These are phyloP conservation scores for Apiospora hydei DNA, from an alignment of 2,329 filamentous ascomycete genomes.

Conservation along the genomic window DNA sequence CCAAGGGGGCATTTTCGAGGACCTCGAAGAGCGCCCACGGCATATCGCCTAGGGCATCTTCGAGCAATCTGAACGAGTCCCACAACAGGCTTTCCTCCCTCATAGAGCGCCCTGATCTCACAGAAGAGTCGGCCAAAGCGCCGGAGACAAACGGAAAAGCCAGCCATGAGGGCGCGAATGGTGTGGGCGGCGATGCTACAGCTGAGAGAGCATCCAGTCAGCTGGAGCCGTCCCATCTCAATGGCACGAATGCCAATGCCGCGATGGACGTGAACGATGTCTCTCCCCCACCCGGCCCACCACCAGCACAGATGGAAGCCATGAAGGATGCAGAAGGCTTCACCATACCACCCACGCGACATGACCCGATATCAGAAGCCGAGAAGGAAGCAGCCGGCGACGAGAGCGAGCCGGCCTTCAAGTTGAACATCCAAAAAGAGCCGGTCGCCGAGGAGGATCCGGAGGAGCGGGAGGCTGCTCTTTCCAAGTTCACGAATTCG, in stretches of 20 bases:
- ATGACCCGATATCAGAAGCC: constrained; percentile 75
- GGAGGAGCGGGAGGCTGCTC: constrained; percentile 74
- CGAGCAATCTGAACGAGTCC: constrained; percentile 64
- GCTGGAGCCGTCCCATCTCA: constrained; percentile 46
- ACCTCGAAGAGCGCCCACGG: constrained; percentile 70
- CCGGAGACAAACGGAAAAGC: constrained; percentile 43
- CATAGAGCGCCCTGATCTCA: constrained; percentile 60
- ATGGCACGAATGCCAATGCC: constrained; percentile 50
- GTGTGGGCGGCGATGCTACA: constrained; percentile 47
- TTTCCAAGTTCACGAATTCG: constrained; percentile 78
- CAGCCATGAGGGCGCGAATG: constrained; percentile 54
- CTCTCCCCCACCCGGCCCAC: constrained; percentile 58
- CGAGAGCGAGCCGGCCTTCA: constrained; percentile 73
- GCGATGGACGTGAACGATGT: constrained; percentile 57
- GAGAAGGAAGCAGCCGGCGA: constrained; percentile 70
- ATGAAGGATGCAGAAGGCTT: constrained; percentile 78
- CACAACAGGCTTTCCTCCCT: constrained; percentile 63
- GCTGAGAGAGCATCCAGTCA: constrained; percentile 36
- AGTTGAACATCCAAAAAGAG: constrained; percentile 79
- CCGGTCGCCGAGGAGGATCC: constrained; percentile 81
- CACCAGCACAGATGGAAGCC: constrained; percentile 51
- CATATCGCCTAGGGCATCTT: constrained; percentile 65
- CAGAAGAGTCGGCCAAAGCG: constrained; percentile 39
- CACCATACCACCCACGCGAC: constrained; percentile 70
- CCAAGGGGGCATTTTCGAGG: constrained; percentile 68